Base-by-base conservation (phyloP, 1,284 basidiomycete species). In the Cryptococcus floricola region DNA sequence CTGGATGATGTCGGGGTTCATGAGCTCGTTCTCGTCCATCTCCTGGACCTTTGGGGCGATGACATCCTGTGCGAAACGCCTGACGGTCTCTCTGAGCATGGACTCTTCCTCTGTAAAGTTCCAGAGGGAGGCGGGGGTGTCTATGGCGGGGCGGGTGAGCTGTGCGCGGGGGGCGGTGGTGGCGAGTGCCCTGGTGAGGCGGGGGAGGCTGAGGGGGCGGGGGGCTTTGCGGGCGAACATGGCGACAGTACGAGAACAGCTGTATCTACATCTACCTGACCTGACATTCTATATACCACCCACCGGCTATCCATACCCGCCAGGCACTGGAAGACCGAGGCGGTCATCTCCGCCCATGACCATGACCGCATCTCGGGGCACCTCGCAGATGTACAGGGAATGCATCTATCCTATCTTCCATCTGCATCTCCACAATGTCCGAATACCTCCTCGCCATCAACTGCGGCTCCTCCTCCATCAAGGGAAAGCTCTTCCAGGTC, bases 21-120 rank as follows among this genome's bases (percentile, higher is more conserved):
- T 98, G 68, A 80, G 81, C 78, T 99, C 96, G 52, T 87, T 87
- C 81, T 99, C 95, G 75, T 99, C 95, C 96, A 99, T 99, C 71
- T 93, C 90, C 42, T 87, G 84, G 54, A 97, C 94, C 73, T 86
- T 90, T 46, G 96, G 95, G 10, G 79, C 88, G 23, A 99, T 85
- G 37, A 95, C 86, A 54, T 98, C 92, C 58, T 84, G 80, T 0
- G 95, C 91, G 66, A 97, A 98, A 42, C 88, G 85, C 69, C 83
- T 83, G 25, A 96, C 93, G 13, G 88, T 83, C 62, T 97, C 93
- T 43, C 89, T 83, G 23, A 96, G 82, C 87, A 95, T 89, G 58
- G 87, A 79, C 77, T 97, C 93, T 70, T 97, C 93, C 44, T 95
- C 91, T 10, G 89, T 91, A 66, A 92, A 91, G 10, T 82, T 83